phyloP scores from a whole-genome alignment of 2,329 filamentous ascomycete species.

The Aspergillus phoenicis region DNA sequence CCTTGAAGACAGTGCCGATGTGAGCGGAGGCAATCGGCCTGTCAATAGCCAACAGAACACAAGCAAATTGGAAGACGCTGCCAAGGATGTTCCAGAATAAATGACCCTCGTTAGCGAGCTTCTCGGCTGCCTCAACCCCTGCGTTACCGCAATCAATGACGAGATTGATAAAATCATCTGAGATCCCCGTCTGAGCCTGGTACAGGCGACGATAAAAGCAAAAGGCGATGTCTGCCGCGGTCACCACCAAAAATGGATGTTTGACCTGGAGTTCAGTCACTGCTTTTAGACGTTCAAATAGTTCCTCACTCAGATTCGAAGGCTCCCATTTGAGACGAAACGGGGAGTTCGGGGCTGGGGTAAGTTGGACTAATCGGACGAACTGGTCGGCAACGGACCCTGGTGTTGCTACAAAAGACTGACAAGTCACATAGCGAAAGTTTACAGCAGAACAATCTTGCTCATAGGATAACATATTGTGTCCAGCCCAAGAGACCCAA shows the following conservation, averaged over 20 bases:
- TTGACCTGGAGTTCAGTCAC: slow-evolving; percentile 19
- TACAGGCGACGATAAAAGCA: slow-evolving; percentile 38
- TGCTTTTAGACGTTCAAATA: slow-evolving; percentile 28
- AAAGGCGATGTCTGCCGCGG: slow-evolving; percentile 34
- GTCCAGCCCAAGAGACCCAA: slow-evolving; percentile 37
- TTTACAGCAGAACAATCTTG: slow-evolving; percentile 32
- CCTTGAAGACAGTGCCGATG: slow-evolving; percentile 27
- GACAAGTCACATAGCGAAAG: slow-evolving; percentile 29
- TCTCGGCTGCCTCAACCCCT: slow-evolving; percentile 27
- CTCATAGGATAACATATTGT: slow-evolving; percentile 37
- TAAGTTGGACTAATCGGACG: slow-evolving; percentile 30
- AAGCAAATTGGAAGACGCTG: slow-evolving; percentile 37
- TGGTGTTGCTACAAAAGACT: slow-evolving; percentile 22
- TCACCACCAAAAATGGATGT: slow-evolving; percentile 33
- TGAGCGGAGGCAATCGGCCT: slow-evolving; percentile 24
- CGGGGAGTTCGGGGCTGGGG: slow-evolving; percentile 31
- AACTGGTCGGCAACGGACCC: slow-evolving; percentile 34
- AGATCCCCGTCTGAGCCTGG: slow-evolving; percentile 27
- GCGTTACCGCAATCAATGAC: slow-evolving; percentile 29
- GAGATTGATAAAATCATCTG: slow-evolving; percentile 25
- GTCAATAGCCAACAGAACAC: slow-evolving; percentile 33
- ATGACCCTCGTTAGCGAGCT: slow-evolving; percentile 26
- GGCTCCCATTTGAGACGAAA: slow-evolving; percentile 23
- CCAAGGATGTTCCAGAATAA: slow-evolving; percentile 37
- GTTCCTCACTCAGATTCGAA: slow-evolving; percentile 22